These are phyloP conservation scores for Grigorovia humatica DNA, from an alignment of 805 yeast genomes.

Conservation along the genomic window DNA sequence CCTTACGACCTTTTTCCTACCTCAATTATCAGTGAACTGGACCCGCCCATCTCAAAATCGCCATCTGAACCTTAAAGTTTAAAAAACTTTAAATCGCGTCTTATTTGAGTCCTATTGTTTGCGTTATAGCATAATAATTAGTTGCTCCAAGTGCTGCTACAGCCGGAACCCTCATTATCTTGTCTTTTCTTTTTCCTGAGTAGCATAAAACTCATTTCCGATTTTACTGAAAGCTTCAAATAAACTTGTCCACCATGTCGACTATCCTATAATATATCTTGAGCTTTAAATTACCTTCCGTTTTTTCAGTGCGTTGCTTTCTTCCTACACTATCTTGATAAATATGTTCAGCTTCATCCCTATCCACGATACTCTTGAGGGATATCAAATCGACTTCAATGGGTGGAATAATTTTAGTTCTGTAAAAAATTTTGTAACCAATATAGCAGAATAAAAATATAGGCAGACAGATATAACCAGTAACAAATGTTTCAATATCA, in stretches of 20 bases:
- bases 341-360: slow-evolving; percentile 14
- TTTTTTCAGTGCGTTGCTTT: not conserved
- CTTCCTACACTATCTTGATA: not conserved
- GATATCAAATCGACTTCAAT: slow-evolving; percentile 41
- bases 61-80: too few species aligned
- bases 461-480: slow-evolving; percentile 61
- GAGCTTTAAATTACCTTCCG: not conserved
- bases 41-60: too few species aligned
- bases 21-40: too few species aligned
- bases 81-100: too few species aligned
- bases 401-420: slow-evolving; percentile 38
- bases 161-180: too few species aligned
- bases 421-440: slow-evolving; percentile 48
- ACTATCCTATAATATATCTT: not conserved
- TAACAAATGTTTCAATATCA: slow-evolving; percentile 54
- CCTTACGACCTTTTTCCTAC: too few species aligned
- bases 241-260: not conserved
- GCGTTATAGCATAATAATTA: too few species aligned
- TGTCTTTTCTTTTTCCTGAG: too few species aligned
- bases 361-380: slow-evolving; percentile 14
- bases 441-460: slow-evolving; percentile 42
- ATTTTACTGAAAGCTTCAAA: not conserved
- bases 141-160: too few species aligned
- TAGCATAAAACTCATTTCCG: too few species aligned
- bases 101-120: too few species aligned